A percentile compares a stretch with the other conserved stretches of the same genome.
Conservation (phyloP, 305 asterid genomes). For the Plantago rigida region DNA sequence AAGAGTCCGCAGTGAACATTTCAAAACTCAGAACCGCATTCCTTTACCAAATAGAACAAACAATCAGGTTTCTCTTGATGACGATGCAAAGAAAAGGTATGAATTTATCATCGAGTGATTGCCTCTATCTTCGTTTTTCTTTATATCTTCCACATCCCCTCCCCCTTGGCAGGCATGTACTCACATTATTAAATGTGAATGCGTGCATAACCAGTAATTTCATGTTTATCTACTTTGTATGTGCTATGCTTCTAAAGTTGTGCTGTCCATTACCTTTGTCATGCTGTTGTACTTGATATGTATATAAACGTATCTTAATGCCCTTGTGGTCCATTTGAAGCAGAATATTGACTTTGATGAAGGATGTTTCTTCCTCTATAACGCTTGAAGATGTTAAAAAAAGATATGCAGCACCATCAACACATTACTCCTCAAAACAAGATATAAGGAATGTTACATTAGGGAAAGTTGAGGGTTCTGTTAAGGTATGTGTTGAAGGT, state of each 20-base stretch:
- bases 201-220: too few relatives aligned
- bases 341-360: constrained; percentile 53
- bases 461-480: constrained; percentile 70
- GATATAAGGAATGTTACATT: constrained; percentile 41
- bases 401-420: constrained; percentile 43
- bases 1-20: constrained; percentile 24
- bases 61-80: constrained; percentile 37
- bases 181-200: neutral
- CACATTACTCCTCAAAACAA: constrained; percentile 39
- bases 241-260: too few relatives aligned
- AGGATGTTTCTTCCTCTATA: constrained; percentile 47
- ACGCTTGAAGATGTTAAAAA: constrained; percentile 37
- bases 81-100: constrained; percentile 57
- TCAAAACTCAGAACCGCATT: constrained; percentile 24
- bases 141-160: neutral
- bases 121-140: too few relatives aligned
- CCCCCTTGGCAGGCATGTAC: neutral
- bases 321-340: constrained; percentile 19
- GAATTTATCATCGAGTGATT: constrained; percentile 14
- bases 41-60: constrained; percentile 29
- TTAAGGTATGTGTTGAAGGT: constrained; percentile 46
- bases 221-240: too few relatives aligned
- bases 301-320: too few relatives aligned
- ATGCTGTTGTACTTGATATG: too few relatives aligned
- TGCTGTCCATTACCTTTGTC: too few relatives aligned